A percentile compares a stretch with the other conserved stretches of the same genome.
Evolutionary conservation across 306 rosid species (phyloP).

Genomic region (Lablab purpureus): DNA sequence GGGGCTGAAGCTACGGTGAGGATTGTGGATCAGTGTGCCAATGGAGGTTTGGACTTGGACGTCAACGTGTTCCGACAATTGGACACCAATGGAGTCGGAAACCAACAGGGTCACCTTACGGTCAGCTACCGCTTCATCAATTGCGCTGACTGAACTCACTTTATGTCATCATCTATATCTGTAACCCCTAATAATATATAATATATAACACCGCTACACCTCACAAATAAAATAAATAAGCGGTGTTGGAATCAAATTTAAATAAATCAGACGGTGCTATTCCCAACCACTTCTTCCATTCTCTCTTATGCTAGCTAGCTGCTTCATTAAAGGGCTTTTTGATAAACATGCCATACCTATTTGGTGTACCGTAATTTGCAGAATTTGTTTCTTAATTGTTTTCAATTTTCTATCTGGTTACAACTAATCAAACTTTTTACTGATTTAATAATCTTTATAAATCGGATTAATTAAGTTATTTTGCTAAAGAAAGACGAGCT

Average conservation of each 20-base stretch:
- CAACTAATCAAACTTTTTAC: too few relatives aligned
- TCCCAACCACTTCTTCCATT: neutral
- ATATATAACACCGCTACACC: neutral
- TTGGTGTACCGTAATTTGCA: too few relatives aligned
- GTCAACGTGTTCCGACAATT: conserved; percentile 52
- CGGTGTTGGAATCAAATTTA: neutral
- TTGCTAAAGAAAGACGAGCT: too few relatives aligned
- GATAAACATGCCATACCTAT: too few relatives aligned
- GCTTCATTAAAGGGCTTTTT: too few relatives aligned
- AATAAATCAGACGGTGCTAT: neutral
- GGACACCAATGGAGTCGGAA: conserved; percentile 56
- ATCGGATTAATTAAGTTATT: too few relatives aligned
- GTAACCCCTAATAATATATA: too few relatives aligned
- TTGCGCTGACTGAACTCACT: conserved; percentile 40
- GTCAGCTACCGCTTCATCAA: conserved; percentile 55
- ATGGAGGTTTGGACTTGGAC: conserved; percentile 72
- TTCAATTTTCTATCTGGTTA: too few relatives aligned
- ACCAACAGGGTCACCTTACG: conserved; percentile 49
- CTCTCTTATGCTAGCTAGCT: too few relatives aligned
- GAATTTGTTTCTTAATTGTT: too few relatives aligned
- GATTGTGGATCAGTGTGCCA: conserved; percentile 67
- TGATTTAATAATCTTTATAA: too few relatives aligned
- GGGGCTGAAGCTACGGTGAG: conserved; percentile 55
- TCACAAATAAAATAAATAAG: neutral
- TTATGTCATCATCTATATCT: too few relatives aligned